These are phyloP conservation scores for Dentipellis fragilis DNA, from an alignment of 768 basidiomycete species.

Conservation along the genomic window DNA sequence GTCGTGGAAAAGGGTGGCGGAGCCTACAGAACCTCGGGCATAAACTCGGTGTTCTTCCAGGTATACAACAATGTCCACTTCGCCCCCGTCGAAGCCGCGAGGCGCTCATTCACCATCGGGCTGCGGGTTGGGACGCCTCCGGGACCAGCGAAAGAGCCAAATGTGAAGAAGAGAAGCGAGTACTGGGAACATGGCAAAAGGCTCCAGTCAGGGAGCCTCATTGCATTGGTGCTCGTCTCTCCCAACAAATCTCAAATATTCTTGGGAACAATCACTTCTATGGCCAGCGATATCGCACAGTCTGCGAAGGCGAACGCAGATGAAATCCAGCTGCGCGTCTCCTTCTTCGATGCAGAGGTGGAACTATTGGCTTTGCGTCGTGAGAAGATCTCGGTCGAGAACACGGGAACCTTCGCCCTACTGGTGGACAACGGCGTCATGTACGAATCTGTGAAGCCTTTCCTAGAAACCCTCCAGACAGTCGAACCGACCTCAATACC, in stretches of 20 bases:
- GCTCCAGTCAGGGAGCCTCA: constrained; percentile 50
- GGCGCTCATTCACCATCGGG: constrained; percentile 40
- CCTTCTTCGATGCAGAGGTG: constrained; percentile 54
- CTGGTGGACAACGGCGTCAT: constrained; percentile 12
- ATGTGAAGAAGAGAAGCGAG: constrained; percentile 27
- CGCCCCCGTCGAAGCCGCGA: constrained; percentile 33
- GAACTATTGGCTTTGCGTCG: constrained; percentile 37
- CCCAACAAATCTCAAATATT: constrained; percentile 24
- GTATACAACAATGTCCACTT: constrained; percentile 49
- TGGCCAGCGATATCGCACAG: constrained; percentile 33
- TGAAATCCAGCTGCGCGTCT: constrained; percentile 36
- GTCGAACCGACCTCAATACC: constrained; percentile 10
- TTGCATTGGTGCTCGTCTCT: constrained; percentile 42
- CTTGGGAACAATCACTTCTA: constrained; percentile 43
- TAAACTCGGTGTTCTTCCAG: constrained; percentile 49
- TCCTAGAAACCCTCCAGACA: constrained; percentile 9
- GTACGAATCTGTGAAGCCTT: constrained; percentile 8
- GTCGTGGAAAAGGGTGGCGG: constrained; percentile 47
- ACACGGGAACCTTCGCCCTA: constrained; percentile 5
- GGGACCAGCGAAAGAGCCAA: constrained; percentile 36
- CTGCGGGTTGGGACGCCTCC: constrained; percentile 45
- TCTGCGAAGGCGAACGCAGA: constrained; percentile 25
- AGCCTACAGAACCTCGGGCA: constrained; percentile 37
- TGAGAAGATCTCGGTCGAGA: constrained; percentile 18
- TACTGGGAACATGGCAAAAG: constrained; percentile 62